Base-by-base conservation (phyloP, 306 rosid species). In the Calophaca sinica region DNA sequence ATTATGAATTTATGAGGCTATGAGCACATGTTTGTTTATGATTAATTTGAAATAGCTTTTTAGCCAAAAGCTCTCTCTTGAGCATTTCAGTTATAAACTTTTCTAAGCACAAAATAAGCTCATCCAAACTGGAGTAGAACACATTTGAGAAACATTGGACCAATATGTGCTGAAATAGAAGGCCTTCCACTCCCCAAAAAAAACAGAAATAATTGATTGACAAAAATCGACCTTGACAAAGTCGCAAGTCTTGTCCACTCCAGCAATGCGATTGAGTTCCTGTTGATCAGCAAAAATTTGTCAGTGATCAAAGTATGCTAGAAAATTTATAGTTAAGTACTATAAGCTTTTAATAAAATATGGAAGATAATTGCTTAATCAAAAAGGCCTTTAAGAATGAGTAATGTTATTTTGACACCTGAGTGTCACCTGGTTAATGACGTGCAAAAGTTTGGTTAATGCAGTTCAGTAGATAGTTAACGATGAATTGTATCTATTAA, bases 171-270 rank as follows among this genome's bases (percentile, higher is more conserved):
- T 51, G 5, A 7, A 60, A 13, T 52, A 68, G 12, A 33, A 52
- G 13, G 28, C 26, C 32, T 50, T 28, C 9, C 20, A 41, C 49
- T 10, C 46, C 46, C 50, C 10, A 41, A 60, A 6, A 60, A 6
- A 68, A 55, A 57, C 72, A 55, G 20, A 66, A 39, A 78, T 59
- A 70, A 9, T 62, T 68, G 41, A 70, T 74, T 60, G n/a, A 53
- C 62, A 48, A 14, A 78, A 73, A 76, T 80, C 20, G 74, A 93
- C 98, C 98, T 93, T 91, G 32, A 93, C 88, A 74, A 87, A 91
- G 79, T 87, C 33, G 80, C 98, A 93, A 52, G 88, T 84, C 75
- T 83, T 89, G 85, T 91, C 89, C 69, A 88, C 87, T 59, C 96
- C 91, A 3, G 82, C 36, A 55, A 70, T 20, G 46, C 87, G 88